Base-by-base conservation (phyloP, 345 rosid species). In the Aquilaria malaccensis region DNA sequence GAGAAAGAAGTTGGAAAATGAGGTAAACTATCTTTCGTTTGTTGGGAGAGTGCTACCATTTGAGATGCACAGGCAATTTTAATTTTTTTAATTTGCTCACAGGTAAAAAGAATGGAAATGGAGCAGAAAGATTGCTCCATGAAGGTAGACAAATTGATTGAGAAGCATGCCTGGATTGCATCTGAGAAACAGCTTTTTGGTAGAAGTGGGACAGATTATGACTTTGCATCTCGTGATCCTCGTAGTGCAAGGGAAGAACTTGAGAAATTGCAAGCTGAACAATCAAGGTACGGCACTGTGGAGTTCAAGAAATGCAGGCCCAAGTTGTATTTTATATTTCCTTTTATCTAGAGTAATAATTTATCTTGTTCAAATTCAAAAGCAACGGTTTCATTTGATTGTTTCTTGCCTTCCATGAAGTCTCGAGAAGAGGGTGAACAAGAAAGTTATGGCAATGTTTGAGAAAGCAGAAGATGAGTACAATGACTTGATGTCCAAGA, bases 401-500 rank as follows among this genome's bases (percentile, higher is more conserved):
- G 31, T 61, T 48, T 59, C 63, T 71, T 55, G 29, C 61, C 43
- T 32, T 9, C 22, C 56, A 47, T 74, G 68, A 77, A 89, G 98
- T 51, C 89, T 87, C 7, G 98, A 89, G 72, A 94, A 88, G 74
- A 85, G 97, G 77, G 97, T 94, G 57, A 90, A 94, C 77, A 94
- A 94, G 86, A 94, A 90, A 75, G 99, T 90, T 45, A 94, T 90
- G 96, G 84, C 93, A 1, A 90, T 94, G 97, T 94, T 94, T 57
- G 99, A 94, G 82, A 94, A 94, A 75, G 99, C 99, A 59, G 99
- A 94, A 66, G 99, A 92, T 73, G 98, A 92, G 66, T 89, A 87
- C 71, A 84, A 82, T 72, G 93, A 86, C 66, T 76, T 92, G 76
- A 80, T 83, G 66, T 78, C 89, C 31, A 89, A 87, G 85, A 92